A percentile compares a stretch with the other conserved stretches of the same genome.
Conservation (phyloP, 352 stramenopile species). For the Globisporangium nodosum region DNA sequence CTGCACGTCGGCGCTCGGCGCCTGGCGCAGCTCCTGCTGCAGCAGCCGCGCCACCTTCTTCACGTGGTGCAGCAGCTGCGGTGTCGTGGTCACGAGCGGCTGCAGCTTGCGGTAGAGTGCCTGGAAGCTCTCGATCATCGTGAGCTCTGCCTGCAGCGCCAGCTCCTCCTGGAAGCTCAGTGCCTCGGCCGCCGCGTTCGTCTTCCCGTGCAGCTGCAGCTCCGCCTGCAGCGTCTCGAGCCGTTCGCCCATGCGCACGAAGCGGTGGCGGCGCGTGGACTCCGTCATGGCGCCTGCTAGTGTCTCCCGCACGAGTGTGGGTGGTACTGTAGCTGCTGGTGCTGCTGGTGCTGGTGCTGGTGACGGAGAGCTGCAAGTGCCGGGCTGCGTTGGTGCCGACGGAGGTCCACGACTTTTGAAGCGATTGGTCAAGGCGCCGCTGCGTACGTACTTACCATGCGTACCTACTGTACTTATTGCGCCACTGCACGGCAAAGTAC, state of each 20-base stretch:
- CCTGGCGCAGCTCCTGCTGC: constrained; percentile 49
- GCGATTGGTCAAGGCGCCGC: neutral
- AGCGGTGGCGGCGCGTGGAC: constrained; percentile 74
- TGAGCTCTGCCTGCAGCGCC: constrained; percentile 71
- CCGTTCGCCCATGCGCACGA: constrained; percentile 79
- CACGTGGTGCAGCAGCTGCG: constrained; percentile 78
- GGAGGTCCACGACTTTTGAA: neutral
- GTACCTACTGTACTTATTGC: too few relatives aligned
- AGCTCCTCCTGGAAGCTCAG: constrained; percentile 83
- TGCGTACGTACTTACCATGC: neutral
- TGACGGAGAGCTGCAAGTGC: neutral
- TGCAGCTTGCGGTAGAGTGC: constrained; percentile 60
- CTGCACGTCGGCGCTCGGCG: constrained; percentile 52
- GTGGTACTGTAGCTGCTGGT: neutral
- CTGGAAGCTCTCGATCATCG: constrained; percentile 82
- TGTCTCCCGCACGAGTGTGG: neutral
- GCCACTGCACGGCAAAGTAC: neutral
- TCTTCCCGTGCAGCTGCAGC: constrained; percentile 81
- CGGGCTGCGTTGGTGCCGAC: neutral
- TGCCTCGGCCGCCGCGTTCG: constrained; percentile 47
- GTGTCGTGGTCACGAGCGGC: constrained; percentile 72
- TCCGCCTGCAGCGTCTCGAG: constrained; percentile 73
- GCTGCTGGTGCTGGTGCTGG: neutral
- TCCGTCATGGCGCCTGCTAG: constrained; percentile 10
- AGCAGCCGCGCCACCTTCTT: constrained; percentile 64